phyloP scores from a whole-genome alignment of 805 yeast species.

The Saccharomycopsis sp. region DNA sequence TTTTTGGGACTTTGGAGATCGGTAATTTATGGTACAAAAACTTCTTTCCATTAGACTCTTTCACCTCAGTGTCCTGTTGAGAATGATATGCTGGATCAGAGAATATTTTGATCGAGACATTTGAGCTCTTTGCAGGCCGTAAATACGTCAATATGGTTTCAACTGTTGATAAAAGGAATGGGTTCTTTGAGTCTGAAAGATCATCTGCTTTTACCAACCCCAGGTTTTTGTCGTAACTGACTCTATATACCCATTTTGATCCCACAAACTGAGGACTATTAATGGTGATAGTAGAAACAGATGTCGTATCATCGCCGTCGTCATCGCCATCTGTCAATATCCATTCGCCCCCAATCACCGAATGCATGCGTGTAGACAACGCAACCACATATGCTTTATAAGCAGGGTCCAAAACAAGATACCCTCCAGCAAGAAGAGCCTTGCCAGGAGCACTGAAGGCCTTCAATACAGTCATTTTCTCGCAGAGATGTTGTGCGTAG shows the following conservation, averaged over 20 bases:
- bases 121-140: conserved; percentile 28
- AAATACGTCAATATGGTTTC: conserved; percentile 49
- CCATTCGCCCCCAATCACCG: conserved; percentile 36
- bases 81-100: conserved; percentile 92
- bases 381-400: conserved; percentile 81
- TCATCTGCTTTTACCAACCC: conserved; percentile 29
- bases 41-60: conserved; percentile 30
- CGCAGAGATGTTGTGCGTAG: background rate
- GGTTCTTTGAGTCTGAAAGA: conserved; percentile 14
- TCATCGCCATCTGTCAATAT: too few species aligned
- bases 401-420: conserved; percentile 73
- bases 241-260: conserved; percentile 61
- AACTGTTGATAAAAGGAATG: conserved; percentile 60
- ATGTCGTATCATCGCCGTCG: conserved; percentile 12
- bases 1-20: conserved; percentile 75
- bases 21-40: conserved; percentile 56
- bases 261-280: conserved; percentile 70
- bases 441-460: conserved; percentile 94
- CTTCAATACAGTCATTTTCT: conserved; percentile 21
- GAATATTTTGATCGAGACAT: conserved; percentile 51
- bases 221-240: conserved; percentile 20
- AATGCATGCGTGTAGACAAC: conserved; percentile 84
- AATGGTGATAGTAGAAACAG: conserved; percentile 35
- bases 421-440: conserved; percentile 92
- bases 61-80: conserved; percentile 41